phyloP scores from a whole-genome alignment of 208 protist genomes.

The Wallacemonas rigidus region DNA sequence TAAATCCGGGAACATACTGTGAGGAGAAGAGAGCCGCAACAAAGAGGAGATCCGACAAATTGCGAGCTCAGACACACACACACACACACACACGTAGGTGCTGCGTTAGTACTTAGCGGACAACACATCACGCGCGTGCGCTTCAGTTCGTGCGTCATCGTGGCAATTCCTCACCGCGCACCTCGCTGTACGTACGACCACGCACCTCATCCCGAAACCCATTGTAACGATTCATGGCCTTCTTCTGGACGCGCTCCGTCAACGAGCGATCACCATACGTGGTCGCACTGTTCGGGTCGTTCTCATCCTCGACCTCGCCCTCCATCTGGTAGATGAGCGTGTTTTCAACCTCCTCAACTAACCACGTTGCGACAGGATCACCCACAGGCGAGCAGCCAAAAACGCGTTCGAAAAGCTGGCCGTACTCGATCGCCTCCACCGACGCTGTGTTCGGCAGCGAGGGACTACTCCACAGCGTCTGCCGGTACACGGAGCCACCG shows the following conservation, averaged over 20 bases:
- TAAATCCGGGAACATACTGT: too few relatives aligned
- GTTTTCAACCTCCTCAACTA: slow-evolving; percentile 69
- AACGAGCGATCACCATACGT: slow-evolving; percentile 82
- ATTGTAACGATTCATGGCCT: slow-evolving; percentile 91
- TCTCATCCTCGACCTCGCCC: slow-evolving; percentile 89
- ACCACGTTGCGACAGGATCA: slow-evolving; percentile 72
- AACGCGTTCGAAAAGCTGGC: slow-evolving; percentile 62
- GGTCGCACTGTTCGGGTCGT: slow-evolving; percentile 87
- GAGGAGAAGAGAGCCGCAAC: too few relatives aligned
- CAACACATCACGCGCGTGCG: neutral
- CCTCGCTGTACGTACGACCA: slow-evolving; percentile 79
- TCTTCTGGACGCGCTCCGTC: slow-evolving; percentile 85
- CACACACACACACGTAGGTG: too few relatives aligned
- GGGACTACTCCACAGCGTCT: slow-evolving; percentile 75
- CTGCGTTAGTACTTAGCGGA: too few relatives aligned
- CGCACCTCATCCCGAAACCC: slow-evolving; percentile 83
- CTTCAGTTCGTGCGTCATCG: slow-evolving; percentile 30
- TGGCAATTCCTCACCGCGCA: slow-evolving; percentile 66
- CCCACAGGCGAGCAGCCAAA: slow-evolving; percentile 66
- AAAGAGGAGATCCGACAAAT: too few relatives aligned
- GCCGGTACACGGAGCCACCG: slow-evolving; percentile 78
- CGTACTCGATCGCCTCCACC: slow-evolving; percentile 49
- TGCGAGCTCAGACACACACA: too few relatives aligned
- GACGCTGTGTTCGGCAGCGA: slow-evolving; percentile 67
- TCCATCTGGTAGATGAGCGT: slow-evolving; percentile 86